phyloP scores from a whole-genome alignment of 371 early-diverging fungal genomes.

The Mortierella sp. region DNA sequence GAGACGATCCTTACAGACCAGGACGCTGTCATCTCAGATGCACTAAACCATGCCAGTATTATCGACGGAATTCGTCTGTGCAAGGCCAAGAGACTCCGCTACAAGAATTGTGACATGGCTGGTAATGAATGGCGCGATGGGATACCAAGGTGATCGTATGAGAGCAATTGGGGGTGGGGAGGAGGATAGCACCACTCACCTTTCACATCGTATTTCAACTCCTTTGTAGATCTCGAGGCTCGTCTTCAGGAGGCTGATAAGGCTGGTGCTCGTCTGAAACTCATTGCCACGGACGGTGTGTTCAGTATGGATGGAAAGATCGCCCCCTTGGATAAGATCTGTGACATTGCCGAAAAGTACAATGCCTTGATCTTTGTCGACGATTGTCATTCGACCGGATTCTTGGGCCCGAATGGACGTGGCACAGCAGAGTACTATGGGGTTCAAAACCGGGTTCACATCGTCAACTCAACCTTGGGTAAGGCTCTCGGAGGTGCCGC shows the following conservation, averaged over 20 bases:
- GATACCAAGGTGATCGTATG: too few relatives aligned
- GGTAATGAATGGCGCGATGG: conserved; percentile 20
- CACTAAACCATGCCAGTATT: conserved; percentile 73
- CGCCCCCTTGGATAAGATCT: conserved; percentile 67
- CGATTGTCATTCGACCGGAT: conserved; percentile 74
- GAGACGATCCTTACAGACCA: conserved; percentile 67
- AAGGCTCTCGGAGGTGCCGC: conserved; percentile 75
- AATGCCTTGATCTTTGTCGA: conserved; percentile 70
- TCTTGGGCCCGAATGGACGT: conserved; percentile 66
- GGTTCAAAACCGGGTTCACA: conserved; percentile 65
- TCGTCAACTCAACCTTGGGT: conserved; percentile 73
- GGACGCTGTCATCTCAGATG: conserved; percentile 72
- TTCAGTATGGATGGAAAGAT: conserved; percentile 76
- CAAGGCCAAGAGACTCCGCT: conserved; percentile 70
- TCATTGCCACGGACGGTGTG: conserved; percentile 74
- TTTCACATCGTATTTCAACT: too few relatives aligned
- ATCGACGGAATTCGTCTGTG: conserved; percentile 74
- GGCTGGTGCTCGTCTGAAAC: conserved; percentile 61
- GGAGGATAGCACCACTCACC: too few relatives aligned
- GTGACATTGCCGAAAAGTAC: conserved; percentile 71
- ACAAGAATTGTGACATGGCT: conserved; percentile 64
- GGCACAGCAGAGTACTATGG: conserved; percentile 71
- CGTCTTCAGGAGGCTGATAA: conserved; percentile 59
- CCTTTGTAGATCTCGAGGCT: conserved; percentile 64
- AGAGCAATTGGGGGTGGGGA: too few relatives aligned